Base-by-base conservation (phyloP, 2,329 filamentous ascomycete species). In the Rosellinia necatrix region DNA sequence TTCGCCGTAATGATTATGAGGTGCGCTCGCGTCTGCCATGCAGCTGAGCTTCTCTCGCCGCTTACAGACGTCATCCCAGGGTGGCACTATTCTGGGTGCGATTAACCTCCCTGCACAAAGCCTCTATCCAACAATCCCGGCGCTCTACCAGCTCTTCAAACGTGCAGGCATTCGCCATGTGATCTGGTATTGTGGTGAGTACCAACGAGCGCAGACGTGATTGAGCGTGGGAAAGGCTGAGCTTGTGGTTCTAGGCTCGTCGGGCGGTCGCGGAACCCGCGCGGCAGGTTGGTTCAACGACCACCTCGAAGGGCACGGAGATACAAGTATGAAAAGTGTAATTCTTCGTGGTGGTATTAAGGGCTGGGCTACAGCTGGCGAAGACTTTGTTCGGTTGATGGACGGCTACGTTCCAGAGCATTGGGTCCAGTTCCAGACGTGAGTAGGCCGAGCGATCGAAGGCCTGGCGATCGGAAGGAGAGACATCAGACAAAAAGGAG, bases 211-310 rank as follows among this genome's bases (percentile, higher is more conserved):
- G 12, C 24, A 25, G 10, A 37, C 7, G 15, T n/a, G 4, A 3
- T 19, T n/a, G 4, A 3, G 30, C 9, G 12, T 15, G 9, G 15
- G 21, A 9, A 17, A 24, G 21, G 42, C 35, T 60, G 17, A 56
- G 13, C 25, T 10, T 53, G 43, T 38, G 4, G 2, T 7, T 30
- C 24, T 34, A 85, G 83, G 78, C 2, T 85, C 83, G 1, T 84
- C 80, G 1, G 60, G 61, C 2, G 82, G 82, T 4, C 78, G 83
- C 2, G 83, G 82, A 3, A 78, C 74, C 2, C 74, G 82, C n/a
- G 76, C 79, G 2, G 81, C 80, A 1, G 76, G 74, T 6, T 85
- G 81, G 82, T 80, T 85, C 63, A 72, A 71, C 3, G 82, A 85
- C 64, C 73, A 82, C 54, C 67, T 85, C 25, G 64, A 68, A 2